These are phyloP conservation scores for Dactylis glomerata DNA, from an alignment of 176 grass and related monocot genomes.

Conservation along the genomic window DNA sequence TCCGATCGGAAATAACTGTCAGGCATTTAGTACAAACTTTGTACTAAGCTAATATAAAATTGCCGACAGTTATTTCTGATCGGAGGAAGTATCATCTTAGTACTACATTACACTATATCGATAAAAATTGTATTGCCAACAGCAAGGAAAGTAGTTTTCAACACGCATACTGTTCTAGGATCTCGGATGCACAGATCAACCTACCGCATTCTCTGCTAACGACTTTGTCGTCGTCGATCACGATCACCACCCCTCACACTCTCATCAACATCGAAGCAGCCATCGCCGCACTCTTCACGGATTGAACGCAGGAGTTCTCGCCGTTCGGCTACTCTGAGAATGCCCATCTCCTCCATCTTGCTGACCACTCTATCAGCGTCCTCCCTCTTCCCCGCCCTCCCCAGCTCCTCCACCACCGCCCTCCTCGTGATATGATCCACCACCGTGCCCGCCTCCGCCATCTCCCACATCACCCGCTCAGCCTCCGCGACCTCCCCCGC, in stretches of 20 bases:
- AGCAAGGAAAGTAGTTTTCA: no score
- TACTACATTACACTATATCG: no score
- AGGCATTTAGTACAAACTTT: no score
- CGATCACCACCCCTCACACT: not conserved
- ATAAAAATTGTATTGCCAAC: no score
- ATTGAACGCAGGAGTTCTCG: constrained; percentile 30
- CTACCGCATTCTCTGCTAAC: not conserved
- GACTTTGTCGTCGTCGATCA: no score
- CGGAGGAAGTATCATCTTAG: no score
- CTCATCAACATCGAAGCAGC: not conserved
- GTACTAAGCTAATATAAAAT: no score
- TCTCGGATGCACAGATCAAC: not conserved
- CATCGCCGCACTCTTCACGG: constrained; percentile 24
- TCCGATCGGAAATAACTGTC: no score
- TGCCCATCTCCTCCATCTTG: constrained; percentile 49
- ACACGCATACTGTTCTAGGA: not conserved
- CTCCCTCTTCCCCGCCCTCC: constrained; percentile 26
- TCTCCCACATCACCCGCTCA: constrained; percentile 50
- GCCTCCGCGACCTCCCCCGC: constrained; percentile 45
- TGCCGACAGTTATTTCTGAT: no score
- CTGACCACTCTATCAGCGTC: constrained; percentile 36
- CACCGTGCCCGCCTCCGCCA: constrained; percentile 38
- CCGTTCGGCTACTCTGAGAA: constrained; percentile 30
- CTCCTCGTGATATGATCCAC: constrained; percentile 55
- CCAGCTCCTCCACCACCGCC: constrained; percentile 52